Evolutionary conservation across 208 protist genomes (phyloP).

Genomic region (Crithidia fasciculata): DNA sequence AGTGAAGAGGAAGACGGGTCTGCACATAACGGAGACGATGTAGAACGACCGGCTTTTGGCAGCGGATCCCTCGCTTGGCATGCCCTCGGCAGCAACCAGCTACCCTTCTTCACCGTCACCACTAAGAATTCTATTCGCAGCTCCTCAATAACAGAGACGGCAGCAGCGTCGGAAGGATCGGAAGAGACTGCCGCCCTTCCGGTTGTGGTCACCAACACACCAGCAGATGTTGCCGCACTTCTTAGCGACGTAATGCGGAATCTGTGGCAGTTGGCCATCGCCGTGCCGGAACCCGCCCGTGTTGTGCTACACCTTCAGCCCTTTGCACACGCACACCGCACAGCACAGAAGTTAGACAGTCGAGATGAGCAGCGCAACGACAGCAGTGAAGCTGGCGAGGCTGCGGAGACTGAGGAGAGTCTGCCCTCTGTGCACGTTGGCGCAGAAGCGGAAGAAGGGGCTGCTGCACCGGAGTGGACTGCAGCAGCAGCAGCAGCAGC

Average conservation of each 20-base stretch:
- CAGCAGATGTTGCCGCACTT: not conserved
- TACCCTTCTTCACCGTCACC: conserved; percentile 23
- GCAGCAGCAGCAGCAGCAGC: too few relatives aligned
- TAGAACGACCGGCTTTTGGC: conserved; percentile 33
- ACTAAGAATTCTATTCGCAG: not conserved
- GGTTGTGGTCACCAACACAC: not conserved
- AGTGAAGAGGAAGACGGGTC: not conserved
- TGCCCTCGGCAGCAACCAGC: conserved; percentile 50
- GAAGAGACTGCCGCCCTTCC: too few relatives aligned
- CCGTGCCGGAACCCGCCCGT: conserved; percentile 14
- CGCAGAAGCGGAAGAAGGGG: too few relatives aligned
- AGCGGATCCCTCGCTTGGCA: conserved; percentile 73
- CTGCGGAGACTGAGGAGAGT: too few relatives aligned
- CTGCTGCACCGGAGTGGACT: too few relatives aligned
- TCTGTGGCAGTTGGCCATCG: conserved; percentile 29
- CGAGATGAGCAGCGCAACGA: too few relatives aligned
- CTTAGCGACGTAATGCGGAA: conserved; percentile 18
- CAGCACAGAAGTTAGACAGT: too few relatives aligned
- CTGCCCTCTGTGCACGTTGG: too few relatives aligned
- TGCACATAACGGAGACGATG: not conserved
- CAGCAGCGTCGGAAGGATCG: too few relatives aligned
- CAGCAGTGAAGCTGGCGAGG: too few relatives aligned
- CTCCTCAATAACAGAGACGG: too few relatives aligned
- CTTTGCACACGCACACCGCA: too few relatives aligned
- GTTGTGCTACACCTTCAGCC: not conserved